Percentiles rank a stretch among this genome's conserved stretches.
These are phyloP conservation scores for Pancytospora philotis DNA, from an alignment of 371 early-diverging fungal species.

Conservation along the genomic window DNA sequence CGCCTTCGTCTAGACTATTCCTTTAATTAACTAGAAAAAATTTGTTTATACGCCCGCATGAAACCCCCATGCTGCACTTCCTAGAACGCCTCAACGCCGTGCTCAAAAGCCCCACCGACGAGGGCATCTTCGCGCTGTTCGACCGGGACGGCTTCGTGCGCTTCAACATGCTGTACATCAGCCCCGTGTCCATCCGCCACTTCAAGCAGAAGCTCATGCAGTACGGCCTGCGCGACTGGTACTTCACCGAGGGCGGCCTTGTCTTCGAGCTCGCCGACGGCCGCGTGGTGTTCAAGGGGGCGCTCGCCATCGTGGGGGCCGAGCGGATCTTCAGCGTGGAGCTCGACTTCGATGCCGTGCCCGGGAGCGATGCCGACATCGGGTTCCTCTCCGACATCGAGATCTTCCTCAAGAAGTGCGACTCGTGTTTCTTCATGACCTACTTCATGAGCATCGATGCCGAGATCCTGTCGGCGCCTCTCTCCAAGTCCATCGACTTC, in stretches of 20 bases:
- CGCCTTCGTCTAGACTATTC: no score
- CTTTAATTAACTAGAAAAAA: no score
- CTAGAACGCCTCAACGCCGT: not conserved
- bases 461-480: constrained; percentile 39
- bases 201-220: constrained; percentile 21
- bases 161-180: constrained; percentile 49
- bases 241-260: constrained; percentile 21
- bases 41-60: no score
- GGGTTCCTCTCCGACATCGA: constrained; percentile 41
- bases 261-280: constrained; percentile 33
- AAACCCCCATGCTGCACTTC: no score
- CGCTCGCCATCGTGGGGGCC: not conserved
- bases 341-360: constrained; percentile 48
- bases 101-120: not conserved
- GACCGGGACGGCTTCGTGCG: constrained; percentile 42
- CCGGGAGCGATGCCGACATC: constrained; percentile 18
- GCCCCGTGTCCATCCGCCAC: constrained; percentile 35
- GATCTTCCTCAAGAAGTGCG: constrained; percentile 46
- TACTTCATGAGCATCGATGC: constrained; percentile 36
- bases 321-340: constrained; percentile 45
- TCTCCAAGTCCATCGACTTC: constrained; percentile 37
- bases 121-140: constrained; percentile 16
- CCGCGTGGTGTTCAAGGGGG: constrained; percentile 32
- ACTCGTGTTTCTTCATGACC: constrained; percentile 51
- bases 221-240: constrained; percentile 33